A percentile compares a stretch with the other conserved stretches of the same genome.
phyloP scores from a whole-genome alignment of 2,329 filamentous ascomycete genomes.

The Monilinia vaccinii-corymbosi region DNA sequence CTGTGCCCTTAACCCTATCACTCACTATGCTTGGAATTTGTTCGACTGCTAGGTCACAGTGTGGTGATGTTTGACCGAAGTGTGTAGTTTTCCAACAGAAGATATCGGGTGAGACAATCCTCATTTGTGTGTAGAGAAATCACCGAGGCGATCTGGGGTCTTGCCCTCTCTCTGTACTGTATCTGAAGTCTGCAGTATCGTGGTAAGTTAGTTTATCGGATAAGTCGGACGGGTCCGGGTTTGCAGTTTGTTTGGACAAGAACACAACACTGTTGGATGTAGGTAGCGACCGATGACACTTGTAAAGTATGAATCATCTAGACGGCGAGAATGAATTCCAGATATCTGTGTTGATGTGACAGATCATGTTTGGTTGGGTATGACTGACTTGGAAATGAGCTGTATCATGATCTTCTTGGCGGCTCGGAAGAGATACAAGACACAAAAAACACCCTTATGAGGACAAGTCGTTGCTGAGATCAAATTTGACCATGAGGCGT shows the following conservation, averaged over 20 bases:
- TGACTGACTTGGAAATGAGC: constrained; percentile 7
- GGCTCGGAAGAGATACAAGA: constrained; percentile 3
- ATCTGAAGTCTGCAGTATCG: background rate
- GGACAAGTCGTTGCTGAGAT: background rate
- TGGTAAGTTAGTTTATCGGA: background rate
- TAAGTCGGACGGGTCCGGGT: background rate
- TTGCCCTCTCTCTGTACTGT: background rate
- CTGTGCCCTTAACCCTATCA: constrained; percentile 18
- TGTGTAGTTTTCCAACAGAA: constrained; percentile 10
- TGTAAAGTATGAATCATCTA: constrained; percentile 7
- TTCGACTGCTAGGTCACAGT: constrained; percentile 1
- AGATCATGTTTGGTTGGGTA: constrained; percentile 5
- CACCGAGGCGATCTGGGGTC: background rate
- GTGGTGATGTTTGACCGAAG: constrained; percentile 6
- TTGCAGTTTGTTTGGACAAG: constrained; percentile 2
- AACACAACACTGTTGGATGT: background rate
- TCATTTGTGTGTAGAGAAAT: background rate
- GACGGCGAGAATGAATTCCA: constrained; percentile 2
- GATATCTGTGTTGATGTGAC: constrained; percentile 1
- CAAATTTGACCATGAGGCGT: constrained; percentile 19
- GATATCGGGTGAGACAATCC: constrained; percentile 6
- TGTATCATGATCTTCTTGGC: constrained; percentile 1
- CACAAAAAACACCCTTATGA: background rate
- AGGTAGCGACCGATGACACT: background rate
- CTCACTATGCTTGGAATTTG: constrained; percentile 22